Conservation (phyloP, 345 rosid species). For the Lumnitzera racemosa region DNA sequence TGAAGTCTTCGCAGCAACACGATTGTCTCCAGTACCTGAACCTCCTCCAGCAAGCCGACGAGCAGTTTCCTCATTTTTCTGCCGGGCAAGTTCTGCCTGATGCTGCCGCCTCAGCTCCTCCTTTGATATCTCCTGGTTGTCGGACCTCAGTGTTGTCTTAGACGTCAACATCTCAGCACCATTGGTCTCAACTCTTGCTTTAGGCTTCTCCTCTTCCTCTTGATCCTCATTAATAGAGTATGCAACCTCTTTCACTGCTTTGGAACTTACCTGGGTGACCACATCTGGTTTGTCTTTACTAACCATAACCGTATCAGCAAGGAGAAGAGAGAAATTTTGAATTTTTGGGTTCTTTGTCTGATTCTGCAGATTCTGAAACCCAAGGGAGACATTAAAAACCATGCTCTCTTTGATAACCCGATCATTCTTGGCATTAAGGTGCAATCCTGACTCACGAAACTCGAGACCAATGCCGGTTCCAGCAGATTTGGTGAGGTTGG, state of each 20-base stretch:
- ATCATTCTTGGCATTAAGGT: slow-evolving; percentile 74
- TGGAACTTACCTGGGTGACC: slow-evolving; percentile 59
- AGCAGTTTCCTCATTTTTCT: slow-evolving; percentile 96
- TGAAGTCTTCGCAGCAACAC: slow-evolving; percentile 45
- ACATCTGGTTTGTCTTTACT: slow-evolving; percentile 51
- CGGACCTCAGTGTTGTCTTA: slow-evolving; percentile 84
- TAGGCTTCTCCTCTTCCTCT: slow-evolving; percentile 55
- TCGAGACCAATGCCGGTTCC: slow-evolving; percentile 98
- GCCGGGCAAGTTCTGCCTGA: slow-evolving; percentile 96
- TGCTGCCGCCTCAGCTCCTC: slow-evolving; percentile 97
- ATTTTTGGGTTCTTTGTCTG: slow-evolving; percentile 53
- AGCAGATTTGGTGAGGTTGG: slow-evolving; percentile 78
- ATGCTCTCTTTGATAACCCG: slow-evolving; percentile 48
- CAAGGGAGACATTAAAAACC: slow-evolving; percentile 84
- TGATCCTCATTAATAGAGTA: slow-evolving; percentile 87
- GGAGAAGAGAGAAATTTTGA: slow-evolving; percentile 54
- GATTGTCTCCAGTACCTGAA: slow-evolving; percentile 46
- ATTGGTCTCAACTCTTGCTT: slow-evolving; percentile 27
- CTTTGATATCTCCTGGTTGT: slow-evolving; percentile 79
- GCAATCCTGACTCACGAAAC: slow-evolving; percentile 82
- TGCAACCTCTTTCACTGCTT: slow-evolving; percentile 78
- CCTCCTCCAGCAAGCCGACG: slow-evolving; percentile 88
- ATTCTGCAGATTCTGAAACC: slow-evolving; percentile 78
- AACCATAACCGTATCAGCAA: slow-evolving; percentile 85
- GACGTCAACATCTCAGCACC: slow-evolving; percentile 37